A percentile compares a stretch with the other conserved stretches of the same genome.
These are phyloP conservation scores for Solanum hybrid DNA, from an alignment of 305 asterid genomes.

Conservation along the genomic window DNA sequence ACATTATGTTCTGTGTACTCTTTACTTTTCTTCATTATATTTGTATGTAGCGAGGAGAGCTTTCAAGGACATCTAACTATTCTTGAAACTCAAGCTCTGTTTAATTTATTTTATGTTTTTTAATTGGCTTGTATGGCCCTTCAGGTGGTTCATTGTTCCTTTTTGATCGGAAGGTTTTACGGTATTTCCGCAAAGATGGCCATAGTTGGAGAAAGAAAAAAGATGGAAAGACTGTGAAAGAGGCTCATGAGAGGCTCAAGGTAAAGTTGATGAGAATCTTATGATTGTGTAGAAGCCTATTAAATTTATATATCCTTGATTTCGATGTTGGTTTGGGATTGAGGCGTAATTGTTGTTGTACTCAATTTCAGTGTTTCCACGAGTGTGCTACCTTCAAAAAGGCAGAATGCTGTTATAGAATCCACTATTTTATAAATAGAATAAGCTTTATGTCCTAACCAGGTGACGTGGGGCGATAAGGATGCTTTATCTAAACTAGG, in stretches of 20 bases:
- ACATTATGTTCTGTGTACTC: neutral
- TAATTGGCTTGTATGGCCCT: slow-evolving; percentile 12
- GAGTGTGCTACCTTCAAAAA: neutral
- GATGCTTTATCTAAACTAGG: neutral
- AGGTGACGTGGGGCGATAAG: neutral
- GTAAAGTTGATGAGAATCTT: slow-evolving; percentile 14
- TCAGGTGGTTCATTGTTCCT: slow-evolving; percentile 96
- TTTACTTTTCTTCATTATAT: neutral
- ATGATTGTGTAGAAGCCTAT: neutral
- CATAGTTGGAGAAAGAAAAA: slow-evolving; percentile 98
- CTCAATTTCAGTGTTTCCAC: neutral
- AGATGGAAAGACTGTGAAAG: slow-evolving; percentile 98
- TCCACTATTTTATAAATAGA: neutral
- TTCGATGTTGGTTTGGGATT: neutral
- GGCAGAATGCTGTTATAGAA: neutral
- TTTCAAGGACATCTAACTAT: neutral
- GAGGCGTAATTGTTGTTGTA: neutral
- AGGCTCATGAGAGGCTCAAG: slow-evolving; percentile 98
- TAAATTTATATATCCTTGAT: neutral
- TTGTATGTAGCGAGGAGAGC: neutral
- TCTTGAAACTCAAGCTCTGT: neutral
- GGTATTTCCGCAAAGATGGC: slow-evolving; percentile 95
- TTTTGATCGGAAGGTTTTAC: slow-evolving; percentile 88
- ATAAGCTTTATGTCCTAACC: neutral
- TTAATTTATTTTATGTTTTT: neutral